Evolutionary conservation across 2,329 filamentous ascomycete species (phyloP).

Genomic region (Ceratocystis cubensis): DNA sequence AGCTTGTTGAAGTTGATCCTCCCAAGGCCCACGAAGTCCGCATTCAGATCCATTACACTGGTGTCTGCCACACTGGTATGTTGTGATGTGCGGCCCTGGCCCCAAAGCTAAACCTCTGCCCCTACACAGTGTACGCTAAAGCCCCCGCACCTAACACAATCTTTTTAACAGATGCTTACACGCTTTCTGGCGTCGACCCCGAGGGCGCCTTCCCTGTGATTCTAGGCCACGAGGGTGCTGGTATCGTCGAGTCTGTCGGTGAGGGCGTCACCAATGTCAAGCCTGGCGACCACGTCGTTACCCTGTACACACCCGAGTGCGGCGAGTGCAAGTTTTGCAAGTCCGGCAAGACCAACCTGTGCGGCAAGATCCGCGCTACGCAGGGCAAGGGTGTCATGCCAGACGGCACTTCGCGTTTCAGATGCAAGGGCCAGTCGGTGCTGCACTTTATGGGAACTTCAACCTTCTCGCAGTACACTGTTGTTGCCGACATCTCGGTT

Average conservation of each 20-base stretch:
- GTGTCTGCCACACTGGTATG: constrained; percentile 92
- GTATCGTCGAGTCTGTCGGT: constrained; percentile 83
- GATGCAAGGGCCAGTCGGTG: constrained; percentile 84
- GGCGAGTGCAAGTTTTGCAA: constrained; percentile 99
- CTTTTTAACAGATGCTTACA: constrained; percentile 64
- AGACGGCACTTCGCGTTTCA: constrained; percentile 89
- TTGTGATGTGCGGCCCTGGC: neutral
- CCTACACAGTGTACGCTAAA: neutral
- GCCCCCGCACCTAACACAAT: constrained; percentile 5
- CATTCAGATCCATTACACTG: constrained; percentile 93
- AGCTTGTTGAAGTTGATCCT: constrained; percentile 83
- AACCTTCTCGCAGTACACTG: constrained; percentile 97
- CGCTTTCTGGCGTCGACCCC: constrained; percentile 88
- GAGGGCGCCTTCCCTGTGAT: constrained; percentile 88
- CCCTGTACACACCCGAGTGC: constrained; percentile 92
- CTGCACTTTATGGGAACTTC: constrained; percentile 99
- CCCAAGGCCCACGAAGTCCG: constrained; percentile 89
- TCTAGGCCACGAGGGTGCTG: constrained; percentile 81
- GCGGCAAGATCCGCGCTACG: constrained; percentile 95
- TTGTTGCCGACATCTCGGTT: constrained; percentile 95
- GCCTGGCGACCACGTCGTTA: constrained; percentile 79
- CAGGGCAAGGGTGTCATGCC: constrained; percentile 96
- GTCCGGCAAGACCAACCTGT: constrained; percentile 98
- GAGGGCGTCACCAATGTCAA: constrained; percentile 93
- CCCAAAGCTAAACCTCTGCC: neutral